Evolutionary conservation across 345 rosid species (phyloP).

Genomic region (Euphorbia peplus): DNA sequence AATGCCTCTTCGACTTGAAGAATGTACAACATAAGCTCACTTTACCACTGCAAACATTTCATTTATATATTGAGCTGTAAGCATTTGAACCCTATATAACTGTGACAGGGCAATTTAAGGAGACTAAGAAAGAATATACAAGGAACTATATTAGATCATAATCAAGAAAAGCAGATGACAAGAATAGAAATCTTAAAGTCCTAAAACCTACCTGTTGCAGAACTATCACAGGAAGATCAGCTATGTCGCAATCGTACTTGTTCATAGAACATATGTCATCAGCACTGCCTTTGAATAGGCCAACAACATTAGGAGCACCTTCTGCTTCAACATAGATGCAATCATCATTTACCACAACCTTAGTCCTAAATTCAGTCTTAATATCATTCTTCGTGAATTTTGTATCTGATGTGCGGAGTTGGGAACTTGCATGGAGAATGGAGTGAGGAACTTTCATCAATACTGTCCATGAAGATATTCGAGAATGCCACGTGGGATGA

Average conservation of each 20-base stretch:
- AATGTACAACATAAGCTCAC: too few species aligned
- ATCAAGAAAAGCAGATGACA: constrained; percentile 2
- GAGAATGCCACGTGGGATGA: constrained; percentile 93
- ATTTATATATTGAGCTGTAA: too few species aligned
- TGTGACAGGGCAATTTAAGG: background rate
- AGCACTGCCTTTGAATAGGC: constrained; percentile 62
- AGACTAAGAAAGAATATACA: background rate
- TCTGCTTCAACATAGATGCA: constrained; percentile 76
- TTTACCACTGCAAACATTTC: too few species aligned
- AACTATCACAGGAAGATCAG: constrained; percentile 70
- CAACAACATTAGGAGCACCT: constrained; percentile 82
- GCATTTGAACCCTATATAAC: too few species aligned
- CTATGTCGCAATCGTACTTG: constrained; percentile 76
- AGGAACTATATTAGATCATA: background rate
- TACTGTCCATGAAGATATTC: constrained; percentile 91
- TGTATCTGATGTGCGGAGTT: constrained; percentile 31
- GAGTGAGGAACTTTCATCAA: constrained; percentile 74
- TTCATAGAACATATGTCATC: constrained; percentile 59
- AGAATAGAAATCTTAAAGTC: background rate
- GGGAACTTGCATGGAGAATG: constrained; percentile 49
- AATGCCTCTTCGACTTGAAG: too few species aligned
- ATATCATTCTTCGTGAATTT: constrained; percentile 38
- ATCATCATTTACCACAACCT: constrained; percentile 71
- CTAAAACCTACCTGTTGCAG: constrained; percentile 71
- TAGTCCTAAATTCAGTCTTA: constrained; percentile 80